phyloP scores from a whole-genome alignment of 2,329 filamentous ascomycete species.

The Neopestalotiopsis sp. region DNA sequence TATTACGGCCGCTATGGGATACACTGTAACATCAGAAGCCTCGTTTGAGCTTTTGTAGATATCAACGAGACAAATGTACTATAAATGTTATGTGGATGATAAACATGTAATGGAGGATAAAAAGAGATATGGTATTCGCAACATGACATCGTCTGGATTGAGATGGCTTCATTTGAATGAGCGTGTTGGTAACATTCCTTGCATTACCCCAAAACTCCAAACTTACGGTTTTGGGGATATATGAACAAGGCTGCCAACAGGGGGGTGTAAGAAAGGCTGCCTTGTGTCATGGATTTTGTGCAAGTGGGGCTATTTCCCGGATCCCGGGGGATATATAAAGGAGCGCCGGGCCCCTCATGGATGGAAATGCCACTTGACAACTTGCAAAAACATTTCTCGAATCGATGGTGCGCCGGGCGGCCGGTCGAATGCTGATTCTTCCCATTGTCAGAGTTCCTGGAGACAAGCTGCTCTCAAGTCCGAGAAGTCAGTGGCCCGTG shows the following conservation, averaged over 20 bases:
- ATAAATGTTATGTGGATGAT: conserved; percentile 1
- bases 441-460: neutral
- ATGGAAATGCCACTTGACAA: conserved; percentile 16
- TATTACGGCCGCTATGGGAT: neutral
- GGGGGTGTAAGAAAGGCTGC: neutral
- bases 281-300: conserved; percentile 9
- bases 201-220: neutral
- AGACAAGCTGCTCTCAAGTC: conserved; percentile 15
- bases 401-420: conserved; percentile 26
- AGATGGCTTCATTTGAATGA: neutral
- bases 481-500: conserved; percentile 12
- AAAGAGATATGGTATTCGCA: neutral
- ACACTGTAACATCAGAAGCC: conserved; percentile 10
- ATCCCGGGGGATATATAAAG: conserved; percentile 41
- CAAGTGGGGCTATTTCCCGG: conserved; percentile 11
- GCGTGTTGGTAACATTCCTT: neutral
- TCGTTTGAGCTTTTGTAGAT: conserved; percentile 8
- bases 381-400: conserved; percentile 21
- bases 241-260: conserved; percentile 11
- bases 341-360: conserved; percentile 25
- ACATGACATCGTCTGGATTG: neutral
- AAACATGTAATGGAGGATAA: neutral
- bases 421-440: conserved; percentile 21
- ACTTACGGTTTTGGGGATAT: neutral
- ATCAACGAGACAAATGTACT: conserved; percentile 9